Conservation (phyloP, 2,329 filamentous ascomycete genomes). For the Hymenotorrendiella dingleyae region DNA sequence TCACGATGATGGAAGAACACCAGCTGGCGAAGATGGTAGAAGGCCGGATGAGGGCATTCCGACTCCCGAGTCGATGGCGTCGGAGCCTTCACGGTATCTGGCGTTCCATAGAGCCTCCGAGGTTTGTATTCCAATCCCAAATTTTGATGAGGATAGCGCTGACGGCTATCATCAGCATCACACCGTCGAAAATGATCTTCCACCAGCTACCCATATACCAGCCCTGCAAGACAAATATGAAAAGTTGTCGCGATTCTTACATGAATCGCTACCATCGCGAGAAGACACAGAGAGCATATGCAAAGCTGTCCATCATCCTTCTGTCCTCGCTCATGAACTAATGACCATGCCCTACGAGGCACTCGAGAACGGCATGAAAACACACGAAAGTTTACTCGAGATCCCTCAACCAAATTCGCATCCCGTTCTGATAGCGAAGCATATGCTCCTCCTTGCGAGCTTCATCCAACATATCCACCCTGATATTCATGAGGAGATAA, state of each 20-base stretch:
- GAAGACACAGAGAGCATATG: slow-evolving; percentile 15
- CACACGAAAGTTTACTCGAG: slow-evolving; percentile 22
- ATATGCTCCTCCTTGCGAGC: slow-evolving; percentile 35
- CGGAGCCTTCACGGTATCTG: slow-evolving; percentile 26
- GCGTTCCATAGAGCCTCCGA: slow-evolving; percentile 2
- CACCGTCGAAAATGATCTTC: too few relatives aligned
- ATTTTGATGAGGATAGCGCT: too few relatives aligned
- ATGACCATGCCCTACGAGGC: slow-evolving; percentile 23
- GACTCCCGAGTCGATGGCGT: slow-evolving; percentile 42
- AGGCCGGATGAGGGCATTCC: slow-evolving; percentile 40
- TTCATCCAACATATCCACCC: slow-evolving; percentile 32
- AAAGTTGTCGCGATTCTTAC: slow-evolving; percentile 9
- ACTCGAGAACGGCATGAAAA: slow-evolving; percentile 6
- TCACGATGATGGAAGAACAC: slow-evolving; percentile 18
- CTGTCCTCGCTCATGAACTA: slow-evolving; percentile 22
- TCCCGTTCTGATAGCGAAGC: slow-evolving; percentile 38
- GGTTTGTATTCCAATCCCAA: background rate
- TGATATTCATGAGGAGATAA: slow-evolving; percentile 3
- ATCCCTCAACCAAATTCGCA: slow-evolving; percentile 27
- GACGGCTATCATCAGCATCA: too few relatives aligned
- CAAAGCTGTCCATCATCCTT: slow-evolving; percentile 6
- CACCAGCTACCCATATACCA: too few relatives aligned
- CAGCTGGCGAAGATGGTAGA: slow-evolving; percentile 44
- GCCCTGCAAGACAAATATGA: slow-evolving; percentile 11
- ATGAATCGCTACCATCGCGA: slow-evolving; percentile 18